These are phyloP conservation scores for Chaetomium cochliodes DNA, from an alignment of 495 filamentous ascomycete species.

Conservation along the genomic window DNA sequence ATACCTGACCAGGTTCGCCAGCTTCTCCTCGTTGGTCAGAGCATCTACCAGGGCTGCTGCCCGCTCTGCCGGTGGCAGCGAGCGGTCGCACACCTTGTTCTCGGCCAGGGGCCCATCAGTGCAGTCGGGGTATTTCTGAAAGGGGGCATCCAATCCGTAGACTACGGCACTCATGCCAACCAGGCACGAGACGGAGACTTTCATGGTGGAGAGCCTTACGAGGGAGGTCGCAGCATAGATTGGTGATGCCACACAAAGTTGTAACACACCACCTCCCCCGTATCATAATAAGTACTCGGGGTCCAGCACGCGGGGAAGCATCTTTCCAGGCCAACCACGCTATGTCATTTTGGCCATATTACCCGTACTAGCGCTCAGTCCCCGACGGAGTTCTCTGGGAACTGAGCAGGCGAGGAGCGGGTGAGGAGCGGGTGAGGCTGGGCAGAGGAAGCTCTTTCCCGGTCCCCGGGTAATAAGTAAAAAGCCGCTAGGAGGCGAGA, in stretches of 20 bases:
- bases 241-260: not conserved
- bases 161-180: not conserved
- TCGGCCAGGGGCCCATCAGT: conserved; percentile 34
- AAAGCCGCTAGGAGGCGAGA: not conserved
- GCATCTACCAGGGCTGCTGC: conserved; percentile 42
- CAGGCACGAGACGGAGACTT: not conserved
- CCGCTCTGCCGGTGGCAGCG: conserved; percentile 45
- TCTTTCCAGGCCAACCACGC: not conserved
- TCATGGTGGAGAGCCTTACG: conserved; percentile 9
- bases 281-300: not conserved
- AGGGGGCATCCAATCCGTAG: conserved; percentile 17
- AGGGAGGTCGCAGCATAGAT: not conserved
- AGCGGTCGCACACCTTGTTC: conserved; percentile 52
- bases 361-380: not conserved
- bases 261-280: not conserved
- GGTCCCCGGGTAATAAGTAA: not conserved
- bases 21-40: conserved; percentile 44
- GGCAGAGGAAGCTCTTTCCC: not conserved
- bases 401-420: too few species aligned
- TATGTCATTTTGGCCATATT: not conserved
- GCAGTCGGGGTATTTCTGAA: conserved; percentile 40
- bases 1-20: conserved; percentile 40
- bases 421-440: too few species aligned
- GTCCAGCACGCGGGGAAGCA: not conserved
- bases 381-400: not conserved